A percentile compares a stretch with the other conserved stretches of the same genome.
Evolutionary conservation across 2,329 filamentous ascomycete genomes (phyloP).

Genomic region (Tolypocladium capitatum): DNA sequence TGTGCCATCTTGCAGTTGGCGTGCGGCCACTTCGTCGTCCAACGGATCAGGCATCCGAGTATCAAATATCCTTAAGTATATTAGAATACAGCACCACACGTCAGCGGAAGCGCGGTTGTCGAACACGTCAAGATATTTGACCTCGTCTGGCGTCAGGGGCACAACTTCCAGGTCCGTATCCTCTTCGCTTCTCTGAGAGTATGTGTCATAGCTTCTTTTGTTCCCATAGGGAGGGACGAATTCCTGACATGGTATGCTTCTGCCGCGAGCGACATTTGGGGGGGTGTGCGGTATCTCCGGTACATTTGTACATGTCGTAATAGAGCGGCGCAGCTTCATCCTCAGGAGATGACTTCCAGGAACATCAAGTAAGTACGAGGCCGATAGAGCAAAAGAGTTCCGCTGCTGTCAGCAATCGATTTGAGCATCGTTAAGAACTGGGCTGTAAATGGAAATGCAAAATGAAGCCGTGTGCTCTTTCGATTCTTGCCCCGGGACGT

Average conservation of each 20-base stretch:
- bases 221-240: not conserved
- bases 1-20: too few relatives aligned
- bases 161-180: not conserved
- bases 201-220: not conserved
- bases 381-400: not conserved
- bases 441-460: not conserved
- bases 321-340: not conserved
- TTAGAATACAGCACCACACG: not conserved
- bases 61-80: slow-evolving; percentile 7
- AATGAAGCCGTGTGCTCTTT: not conserved
- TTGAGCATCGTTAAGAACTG: not conserved
- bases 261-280: not conserved
- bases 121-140: slow-evolving; percentile 7
- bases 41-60: slow-evolving; percentile 2
- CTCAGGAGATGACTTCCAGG: not conserved
- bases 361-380: not conserved
- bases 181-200: too few relatives aligned
- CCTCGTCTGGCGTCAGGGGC: slow-evolving; percentile 5
- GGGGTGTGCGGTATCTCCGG: not conserved
- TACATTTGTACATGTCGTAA: not conserved
- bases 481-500: not conserved
- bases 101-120: not conserved
- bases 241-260: not conserved
- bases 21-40: not conserved
- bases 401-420: too few relatives aligned